Evolutionary conservation across 2,329 filamentous ascomycete genomes (phyloP).

Genomic region (Fusarium sacchari): DNA sequence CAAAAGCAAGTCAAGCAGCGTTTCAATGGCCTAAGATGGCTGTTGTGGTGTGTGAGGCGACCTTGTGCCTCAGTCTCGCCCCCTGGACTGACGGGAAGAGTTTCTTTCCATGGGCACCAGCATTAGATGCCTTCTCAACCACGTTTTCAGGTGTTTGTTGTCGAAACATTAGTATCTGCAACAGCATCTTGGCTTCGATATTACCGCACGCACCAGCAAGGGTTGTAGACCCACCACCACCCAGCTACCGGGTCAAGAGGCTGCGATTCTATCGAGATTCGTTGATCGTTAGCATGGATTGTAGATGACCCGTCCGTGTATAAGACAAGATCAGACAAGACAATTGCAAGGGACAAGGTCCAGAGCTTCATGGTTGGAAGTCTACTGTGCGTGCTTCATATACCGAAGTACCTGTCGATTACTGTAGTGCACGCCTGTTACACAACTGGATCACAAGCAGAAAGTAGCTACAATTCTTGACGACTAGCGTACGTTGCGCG

Average conservation of each 20-base stretch:
- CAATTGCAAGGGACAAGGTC: neutral
- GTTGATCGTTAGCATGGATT: conserved; percentile 15
- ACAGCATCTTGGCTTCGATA: conserved; percentile 9
- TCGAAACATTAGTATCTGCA: conserved; percentile 23
- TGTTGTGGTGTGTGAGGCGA: neutral
- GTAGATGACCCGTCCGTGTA: neutral
- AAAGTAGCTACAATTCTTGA: conserved; percentile 24
- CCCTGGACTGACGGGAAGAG: neutral
- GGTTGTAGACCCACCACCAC: neutral
- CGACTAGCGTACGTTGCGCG: conserved; percentile 33
- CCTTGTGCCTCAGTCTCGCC: neutral
- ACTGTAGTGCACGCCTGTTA: conserved; percentile 17
- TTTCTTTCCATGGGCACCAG: neutral
- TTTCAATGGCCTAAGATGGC: neutral
- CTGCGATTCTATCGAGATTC: neutral
- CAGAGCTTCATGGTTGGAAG: neutral
- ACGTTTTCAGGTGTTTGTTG: conserved; percentile 27
- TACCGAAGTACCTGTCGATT: neutral
- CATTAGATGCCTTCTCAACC: conserved; percentile 18
- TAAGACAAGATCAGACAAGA: conserved; percentile 18
- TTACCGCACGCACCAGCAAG: conserved; percentile 3
- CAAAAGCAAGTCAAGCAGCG: neutral
- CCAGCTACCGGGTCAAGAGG: conserved; percentile 24
- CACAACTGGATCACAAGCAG: conserved; percentile 23
- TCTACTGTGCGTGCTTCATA: neutral